These are phyloP conservation scores for Solanum neorickii DNA, from an alignment of 257 asterid species.

Conservation along the genomic window DNA sequence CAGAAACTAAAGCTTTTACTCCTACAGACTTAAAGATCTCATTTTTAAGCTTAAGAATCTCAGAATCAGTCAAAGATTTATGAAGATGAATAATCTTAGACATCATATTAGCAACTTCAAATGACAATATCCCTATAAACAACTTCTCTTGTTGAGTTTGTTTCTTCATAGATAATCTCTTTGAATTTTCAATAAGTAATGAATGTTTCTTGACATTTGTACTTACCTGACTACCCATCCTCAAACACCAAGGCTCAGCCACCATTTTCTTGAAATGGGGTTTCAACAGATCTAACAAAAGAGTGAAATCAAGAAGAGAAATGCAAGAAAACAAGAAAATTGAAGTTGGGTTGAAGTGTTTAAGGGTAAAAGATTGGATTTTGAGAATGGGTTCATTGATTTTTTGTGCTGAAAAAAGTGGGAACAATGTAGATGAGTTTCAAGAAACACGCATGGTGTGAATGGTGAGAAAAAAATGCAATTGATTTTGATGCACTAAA, in stretches of 20 bases:
- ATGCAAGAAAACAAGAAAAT: not conserved
- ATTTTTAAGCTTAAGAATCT: conserved; percentile 49
- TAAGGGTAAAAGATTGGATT: not conserved
- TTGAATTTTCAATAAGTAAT: conserved; percentile 47
- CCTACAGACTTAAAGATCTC: conserved; percentile 76
- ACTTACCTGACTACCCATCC: conserved; percentile 92
- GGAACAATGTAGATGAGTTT: conserved; percentile 8
- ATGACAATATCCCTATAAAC: conserved; percentile 66
- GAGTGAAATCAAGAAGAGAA: not conserved
- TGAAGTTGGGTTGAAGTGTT: not conserved
- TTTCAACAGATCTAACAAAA: not conserved
- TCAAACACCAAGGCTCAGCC: conserved; percentile 80
- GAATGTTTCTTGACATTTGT: conserved; percentile 59
- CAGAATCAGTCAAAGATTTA: conserved; percentile 60
- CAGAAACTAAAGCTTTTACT: conserved; percentile 45
- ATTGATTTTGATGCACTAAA: not conserved
- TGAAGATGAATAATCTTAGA: conserved; percentile 74
- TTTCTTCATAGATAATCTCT: conserved; percentile 31
- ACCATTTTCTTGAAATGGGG: conserved; percentile 38
- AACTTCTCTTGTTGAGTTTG: conserved; percentile 25
- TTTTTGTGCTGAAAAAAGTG: conserved; percentile 21
- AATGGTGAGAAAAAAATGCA: not conserved
- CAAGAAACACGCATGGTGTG: conserved; percentile 14
- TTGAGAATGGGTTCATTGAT: not conserved
- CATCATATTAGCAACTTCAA: conserved; percentile 97